Percentiles rank a stretch among this genome's conserved stretches.
Evolutionary conservation across 2,329 filamentous ascomycete genomes (phyloP).

Genomic region (Penicillium sp.): DNA sequence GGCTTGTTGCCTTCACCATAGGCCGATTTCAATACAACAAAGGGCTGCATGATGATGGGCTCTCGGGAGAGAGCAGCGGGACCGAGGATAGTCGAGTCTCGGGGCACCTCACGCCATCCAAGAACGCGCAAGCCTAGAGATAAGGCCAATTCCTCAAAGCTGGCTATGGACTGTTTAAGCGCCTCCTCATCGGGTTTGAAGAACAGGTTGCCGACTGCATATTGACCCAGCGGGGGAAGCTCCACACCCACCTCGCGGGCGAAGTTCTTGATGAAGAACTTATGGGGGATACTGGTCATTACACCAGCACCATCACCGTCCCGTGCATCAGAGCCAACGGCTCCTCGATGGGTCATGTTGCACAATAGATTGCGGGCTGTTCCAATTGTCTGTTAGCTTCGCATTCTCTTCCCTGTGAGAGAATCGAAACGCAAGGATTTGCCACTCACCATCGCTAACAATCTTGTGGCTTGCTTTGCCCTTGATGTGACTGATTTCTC

Average conservation of each 20-base stretch:
- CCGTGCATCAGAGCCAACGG: slow-evolving; percentile 93
- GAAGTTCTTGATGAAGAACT: slow-evolving; percentile 98
- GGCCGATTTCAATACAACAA: slow-evolving; percentile 79
- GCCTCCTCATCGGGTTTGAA: slow-evolving; percentile 95
- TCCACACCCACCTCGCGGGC: slow-evolving; percentile 83
- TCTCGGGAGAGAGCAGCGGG: slow-evolving; percentile 90
- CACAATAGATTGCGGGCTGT: slow-evolving; percentile 87
- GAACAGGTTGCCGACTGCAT: slow-evolving; percentile 95
- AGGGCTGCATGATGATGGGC: slow-evolving; percentile 91
- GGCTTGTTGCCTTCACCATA: slow-evolving; percentile 80
- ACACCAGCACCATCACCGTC: slow-evolving; percentile 98
- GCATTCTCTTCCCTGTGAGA: background rate
- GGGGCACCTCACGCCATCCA: slow-evolving; percentile 93
- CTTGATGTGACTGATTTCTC: slow-evolving; percentile 75
- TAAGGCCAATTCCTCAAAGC: slow-evolving; percentile 91
- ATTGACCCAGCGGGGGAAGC: slow-evolving; percentile 83
- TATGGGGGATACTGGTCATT: slow-evolving; percentile 98
- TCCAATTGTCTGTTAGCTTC: slow-evolving; percentile 3
- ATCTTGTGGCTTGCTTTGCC: slow-evolving; percentile 97
- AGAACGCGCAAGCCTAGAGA: slow-evolving; percentile 82
- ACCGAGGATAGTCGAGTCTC: slow-evolving; percentile 87
- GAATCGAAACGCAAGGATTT: background rate
- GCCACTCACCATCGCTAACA: slow-evolving; percentile 82
- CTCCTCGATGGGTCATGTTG: slow-evolving; percentile 99
- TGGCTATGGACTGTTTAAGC: slow-evolving; percentile 81